These are phyloP conservation scores for Epithele typhae DNA, from an alignment of 768 basidiomycete species.

Conservation along the genomic window DNA sequence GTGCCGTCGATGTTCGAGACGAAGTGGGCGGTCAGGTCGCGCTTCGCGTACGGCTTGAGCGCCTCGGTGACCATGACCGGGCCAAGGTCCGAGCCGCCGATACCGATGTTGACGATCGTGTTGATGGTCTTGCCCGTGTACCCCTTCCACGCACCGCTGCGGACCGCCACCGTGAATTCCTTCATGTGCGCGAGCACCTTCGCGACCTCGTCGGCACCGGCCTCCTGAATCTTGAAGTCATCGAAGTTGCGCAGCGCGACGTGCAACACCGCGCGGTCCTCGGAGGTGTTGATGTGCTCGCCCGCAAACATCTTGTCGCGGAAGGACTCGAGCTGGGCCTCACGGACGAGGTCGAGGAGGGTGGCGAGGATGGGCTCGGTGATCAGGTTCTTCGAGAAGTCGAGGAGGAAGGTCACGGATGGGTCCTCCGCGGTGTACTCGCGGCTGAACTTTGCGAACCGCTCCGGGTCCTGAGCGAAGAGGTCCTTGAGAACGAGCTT, in stretches of 20 bases:
- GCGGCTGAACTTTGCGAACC: slow-evolving; percentile 83
- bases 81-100: slow-evolving; percentile 96
- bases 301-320: slow-evolving; percentile 95
- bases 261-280: slow-evolving; percentile 95
- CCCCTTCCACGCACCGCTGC: slow-evolving; percentile 90
- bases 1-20: slow-evolving; percentile 99
- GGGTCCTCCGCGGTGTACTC: slow-evolving; percentile 70
- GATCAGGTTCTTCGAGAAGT: slow-evolving; percentile 97
- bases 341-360: slow-evolving; percentile 76
- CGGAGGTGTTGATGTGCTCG: slow-evolving; percentile 97
- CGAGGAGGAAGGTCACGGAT: slow-evolving; percentile 79
- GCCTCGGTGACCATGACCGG: slow-evolving; percentile 99
- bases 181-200: slow-evolving; percentile 89
- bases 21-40: slow-evolving; percentile 83
- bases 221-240: slow-evolving; percentile 76
- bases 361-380: slow-evolving; percentile 76
- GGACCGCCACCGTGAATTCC: slow-evolving; percentile 78
- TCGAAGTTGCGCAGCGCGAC: slow-evolving; percentile 82
- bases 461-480: slow-evolving; percentile 81
- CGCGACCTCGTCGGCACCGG: slow-evolving; percentile 77
- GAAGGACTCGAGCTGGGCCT: slow-evolving; percentile 79
- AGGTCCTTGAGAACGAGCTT: slow-evolving; percentile 88
- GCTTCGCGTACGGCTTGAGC: slow-evolving; percentile 87
- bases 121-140: slow-evolving; percentile 95
- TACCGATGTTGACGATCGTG: slow-evolving; percentile 97